Base-by-base conservation (phyloP, 1,284 basidiomycete species). In the Phlebopus sp. region DNA sequence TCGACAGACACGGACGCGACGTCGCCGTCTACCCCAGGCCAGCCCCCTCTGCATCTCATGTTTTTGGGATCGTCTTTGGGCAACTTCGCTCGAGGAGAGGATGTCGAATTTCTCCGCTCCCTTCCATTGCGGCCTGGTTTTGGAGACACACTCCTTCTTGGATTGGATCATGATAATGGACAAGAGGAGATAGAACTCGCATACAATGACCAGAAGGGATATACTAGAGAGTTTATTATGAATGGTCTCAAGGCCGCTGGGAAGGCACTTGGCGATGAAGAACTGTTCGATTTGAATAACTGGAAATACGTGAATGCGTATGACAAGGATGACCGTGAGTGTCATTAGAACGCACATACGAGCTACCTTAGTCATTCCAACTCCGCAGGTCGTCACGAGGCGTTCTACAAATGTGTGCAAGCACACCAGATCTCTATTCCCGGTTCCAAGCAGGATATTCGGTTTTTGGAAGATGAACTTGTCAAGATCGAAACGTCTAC, bases 61-160 rank as follows among this genome's bases (percentile, higher is more conserved):
- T 98, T 97, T 75, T 76, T 98, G n/a, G 96, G 96, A 0, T 96
- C 91, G 0, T 93, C 92, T 0, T 71, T 98, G 11, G 96, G 96
- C 11, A 98, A 98, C 72, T 97, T 98, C 66, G 67, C 75, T n/a
- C 81, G 92, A 19, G 73, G 76, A 14, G 85, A 79, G 21, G 90
- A 87, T 6, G 78, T 78, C 1, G 71, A 77, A 0, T 97, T 99
- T 70, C 78, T 99, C 45, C 77, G 77, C 11, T 80, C 81, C 1
- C 74, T 97, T 18, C 91, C 92, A 10, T 75, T 99, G 37, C 81
- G 86, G 9, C 71, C 87, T 4, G 84, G 82, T 6, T 75, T 71
- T 17, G 81, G 82, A 4, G 86, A 89, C 60, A 90, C 86, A 0
- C 69, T 90, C 7, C 68, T 90, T 3, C 67, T 98, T 18, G 94